Evolutionary conservation across 2,329 filamentous ascomycete species (phyloP).

Genomic region (Cordyceps farinosa): DNA sequence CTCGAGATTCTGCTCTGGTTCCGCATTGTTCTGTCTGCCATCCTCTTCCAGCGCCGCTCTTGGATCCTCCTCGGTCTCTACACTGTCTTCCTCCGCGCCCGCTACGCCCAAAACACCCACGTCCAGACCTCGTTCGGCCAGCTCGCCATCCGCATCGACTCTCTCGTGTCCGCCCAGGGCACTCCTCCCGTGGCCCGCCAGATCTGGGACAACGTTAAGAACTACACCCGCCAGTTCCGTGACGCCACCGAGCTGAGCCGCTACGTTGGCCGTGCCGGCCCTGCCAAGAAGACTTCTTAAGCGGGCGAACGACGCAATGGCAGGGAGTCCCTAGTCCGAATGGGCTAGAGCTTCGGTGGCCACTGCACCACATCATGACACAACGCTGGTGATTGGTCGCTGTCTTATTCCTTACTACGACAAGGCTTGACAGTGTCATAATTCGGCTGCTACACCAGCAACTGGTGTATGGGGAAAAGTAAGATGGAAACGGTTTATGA

Average conservation of each 20-base stretch:
- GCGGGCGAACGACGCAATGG: neutral
- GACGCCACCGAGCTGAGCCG: slow-evolving; percentile 74
- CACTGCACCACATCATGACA: neutral
- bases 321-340: too few relatives aligned
- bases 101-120: slow-evolving; percentile 85
- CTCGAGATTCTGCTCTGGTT: slow-evolving; percentile 88
- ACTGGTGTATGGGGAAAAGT: neutral
- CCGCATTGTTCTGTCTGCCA: slow-evolving; percentile 73
- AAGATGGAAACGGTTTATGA: slow-evolving; percentile 12
- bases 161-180: slow-evolving; percentile 78
- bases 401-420: neutral
- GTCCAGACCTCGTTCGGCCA: slow-evolving; percentile 79
- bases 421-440: neutral
- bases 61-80: slow-evolving; percentile 87
- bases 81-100: slow-evolving; percentile 86
- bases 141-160: slow-evolving; percentile 72
- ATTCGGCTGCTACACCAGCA: neutral
- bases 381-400: neutral
- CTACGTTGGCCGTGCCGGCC: slow-evolving; percentile 60
- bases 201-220: slow-evolving; percentile 78
- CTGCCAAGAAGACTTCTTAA: slow-evolving; percentile 47
- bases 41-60: slow-evolving; percentile 85
- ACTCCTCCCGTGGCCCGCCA: slow-evolving; percentile 76
- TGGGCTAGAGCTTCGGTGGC: neutral
- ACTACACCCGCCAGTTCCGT: slow-evolving; percentile 66